Percentiles rank a stretch among this genome's conserved stretches.
phyloP scores from a whole-genome alignment of 495 filamentous ascomycete genomes.

The Xanthoparmelia taractica region DNA sequence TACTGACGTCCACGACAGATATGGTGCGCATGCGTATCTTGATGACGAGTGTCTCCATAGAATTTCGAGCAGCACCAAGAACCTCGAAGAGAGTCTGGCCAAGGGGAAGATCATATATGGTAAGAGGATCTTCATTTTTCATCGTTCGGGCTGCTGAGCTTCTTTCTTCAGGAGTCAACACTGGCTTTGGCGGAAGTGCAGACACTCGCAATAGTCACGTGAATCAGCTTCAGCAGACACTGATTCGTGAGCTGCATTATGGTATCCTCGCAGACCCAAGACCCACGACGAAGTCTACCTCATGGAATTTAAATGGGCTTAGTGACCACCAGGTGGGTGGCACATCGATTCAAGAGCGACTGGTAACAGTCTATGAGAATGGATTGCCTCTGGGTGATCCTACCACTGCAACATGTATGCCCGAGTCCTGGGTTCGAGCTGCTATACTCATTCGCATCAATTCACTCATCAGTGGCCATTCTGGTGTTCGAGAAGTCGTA shows the following conservation, averaged over 20 bases:
- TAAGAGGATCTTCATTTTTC: neutral
- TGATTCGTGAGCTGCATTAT: slow-evolving; percentile 48
- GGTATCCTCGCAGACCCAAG: slow-evolving; percentile 47
- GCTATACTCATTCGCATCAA: slow-evolving; percentile 53
- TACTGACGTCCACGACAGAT: too few relatives aligned
- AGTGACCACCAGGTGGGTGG: neutral
- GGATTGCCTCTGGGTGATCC: too few relatives aligned
- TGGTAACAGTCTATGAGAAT: too few relatives aligned
- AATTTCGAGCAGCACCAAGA: too few relatives aligned
- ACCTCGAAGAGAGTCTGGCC: too few relatives aligned
- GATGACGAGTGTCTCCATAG: neutral
- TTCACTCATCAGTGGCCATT: slow-evolving; percentile 49
- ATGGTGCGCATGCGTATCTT: neutral
- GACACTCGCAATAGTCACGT: slow-evolving; percentile 42
- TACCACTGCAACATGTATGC: slow-evolving; percentile 35
- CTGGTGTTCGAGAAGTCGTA: slow-evolving; percentile 44
- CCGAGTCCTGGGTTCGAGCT: slow-evolving; percentile 45
- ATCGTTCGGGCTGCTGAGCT: too few relatives aligned
- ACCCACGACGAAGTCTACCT: too few relatives aligned
- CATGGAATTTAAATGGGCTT: too few relatives aligned
- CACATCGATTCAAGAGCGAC: too few relatives aligned
- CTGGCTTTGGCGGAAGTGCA: slow-evolving; percentile 60
- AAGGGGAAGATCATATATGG: slow-evolving; percentile 7
- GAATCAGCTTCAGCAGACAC: slow-evolving; percentile 42
- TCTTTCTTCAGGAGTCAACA: slow-evolving; percentile 45